A percentile compares a stretch with the other conserved stretches of the same genome.
These are phyloP conservation scores for Xylaria sp. DNA, from an alignment of 2,329 filamentous ascomycete genomes.

Conservation along the genomic window DNA sequence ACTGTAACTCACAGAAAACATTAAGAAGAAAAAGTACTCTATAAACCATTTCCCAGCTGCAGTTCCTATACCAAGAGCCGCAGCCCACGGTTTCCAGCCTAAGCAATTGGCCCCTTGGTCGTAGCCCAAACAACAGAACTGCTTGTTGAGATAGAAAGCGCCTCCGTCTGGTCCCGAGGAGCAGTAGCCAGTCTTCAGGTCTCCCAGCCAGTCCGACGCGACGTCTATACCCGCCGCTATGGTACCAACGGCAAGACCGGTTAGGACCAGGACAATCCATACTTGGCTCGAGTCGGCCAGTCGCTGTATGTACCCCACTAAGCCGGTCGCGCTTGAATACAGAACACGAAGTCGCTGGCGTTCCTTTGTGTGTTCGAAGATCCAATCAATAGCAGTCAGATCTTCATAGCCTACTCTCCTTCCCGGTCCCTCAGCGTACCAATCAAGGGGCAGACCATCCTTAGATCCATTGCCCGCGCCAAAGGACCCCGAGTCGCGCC, in stretches of 20 bases:
- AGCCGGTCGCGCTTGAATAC: conserved; percentile 72
- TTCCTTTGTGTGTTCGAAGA: conserved; percentile 98
- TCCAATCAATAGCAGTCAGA: conserved; percentile 98
- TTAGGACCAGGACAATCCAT: conserved; percentile 88
- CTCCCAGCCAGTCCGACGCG: conserved; percentile 90
- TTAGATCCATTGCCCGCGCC: conserved; percentile 50
- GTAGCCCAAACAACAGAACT: conserved; percentile 94
- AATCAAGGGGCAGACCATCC: conserved; percentile 71
- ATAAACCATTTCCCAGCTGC: conserved; percentile 79
- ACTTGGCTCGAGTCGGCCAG: conserved; percentile 88
- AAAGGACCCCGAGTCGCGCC: conserved; percentile 33
- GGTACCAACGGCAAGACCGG: conserved; percentile 83
- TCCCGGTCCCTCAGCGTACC: conserved; percentile 90
- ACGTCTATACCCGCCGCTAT: conserved; percentile 92
- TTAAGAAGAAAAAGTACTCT: conserved; percentile 86
- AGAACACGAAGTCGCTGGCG: conserved; percentile 86
- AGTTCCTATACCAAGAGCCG: conserved; percentile 74
- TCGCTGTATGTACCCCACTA: conserved; percentile 78
- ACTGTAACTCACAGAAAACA: conserved; percentile 75
- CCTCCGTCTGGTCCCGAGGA: conserved; percentile 79
- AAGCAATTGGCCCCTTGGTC: conserved; percentile 83
- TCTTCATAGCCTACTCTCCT: conserved; percentile 94
- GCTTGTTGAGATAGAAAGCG: conserved; percentile 88
- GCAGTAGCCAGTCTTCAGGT: conserved; percentile 92
- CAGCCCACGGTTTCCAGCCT: conserved; percentile 89